Evolutionary conservation across 805 yeast genomes (phyloP).

Genomic region (Isabelozyma gotoi): DNA sequence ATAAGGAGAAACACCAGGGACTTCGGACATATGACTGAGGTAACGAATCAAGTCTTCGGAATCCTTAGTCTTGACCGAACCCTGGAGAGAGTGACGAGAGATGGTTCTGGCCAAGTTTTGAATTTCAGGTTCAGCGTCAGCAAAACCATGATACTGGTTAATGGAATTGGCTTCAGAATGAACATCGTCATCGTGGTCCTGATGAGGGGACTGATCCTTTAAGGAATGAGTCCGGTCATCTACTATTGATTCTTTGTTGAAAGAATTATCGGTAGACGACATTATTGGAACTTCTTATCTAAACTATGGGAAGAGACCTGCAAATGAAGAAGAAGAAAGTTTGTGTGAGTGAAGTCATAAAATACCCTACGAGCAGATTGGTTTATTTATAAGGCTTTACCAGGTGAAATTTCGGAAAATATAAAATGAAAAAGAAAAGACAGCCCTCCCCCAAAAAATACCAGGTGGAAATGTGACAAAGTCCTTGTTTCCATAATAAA

Average conservation of each 20-base stretch:
- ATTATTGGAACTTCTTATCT: not conserved
- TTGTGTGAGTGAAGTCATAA: too few species aligned
- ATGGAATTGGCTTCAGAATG: slow-evolving; percentile 12
- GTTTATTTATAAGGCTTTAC: too few species aligned
- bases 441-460: too few species aligned
- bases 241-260: not conserved
- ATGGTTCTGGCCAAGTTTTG: slow-evolving; percentile 45
- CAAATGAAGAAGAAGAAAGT: not conserved
- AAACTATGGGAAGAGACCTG: not conserved
- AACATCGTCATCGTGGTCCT: not conserved
- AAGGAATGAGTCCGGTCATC: not conserved
- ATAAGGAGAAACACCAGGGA: slow-evolving; percentile 48
- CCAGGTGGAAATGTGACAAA: not conserved
- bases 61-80: slow-evolving; percentile 9
- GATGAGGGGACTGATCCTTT: too few species aligned
- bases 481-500: not conserved
- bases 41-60: slow-evolving; percentile 31
- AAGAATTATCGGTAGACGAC: not conserved
- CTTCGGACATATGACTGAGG: slow-evolving; percentile 51
- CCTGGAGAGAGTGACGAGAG: slow-evolving; percentile 14
- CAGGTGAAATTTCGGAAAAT: not conserved
- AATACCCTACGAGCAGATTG: too few species aligned
- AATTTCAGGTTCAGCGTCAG: slow-evolving; percentile 30
- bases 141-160: slow-evolving; percentile 34
- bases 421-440: not conserved